Evolutionary conservation across 768 basidiomycete genomes (phyloP), one percentile per base, ranked within the genome.

Genomic region (Tubosaeta sp.): DNA sequence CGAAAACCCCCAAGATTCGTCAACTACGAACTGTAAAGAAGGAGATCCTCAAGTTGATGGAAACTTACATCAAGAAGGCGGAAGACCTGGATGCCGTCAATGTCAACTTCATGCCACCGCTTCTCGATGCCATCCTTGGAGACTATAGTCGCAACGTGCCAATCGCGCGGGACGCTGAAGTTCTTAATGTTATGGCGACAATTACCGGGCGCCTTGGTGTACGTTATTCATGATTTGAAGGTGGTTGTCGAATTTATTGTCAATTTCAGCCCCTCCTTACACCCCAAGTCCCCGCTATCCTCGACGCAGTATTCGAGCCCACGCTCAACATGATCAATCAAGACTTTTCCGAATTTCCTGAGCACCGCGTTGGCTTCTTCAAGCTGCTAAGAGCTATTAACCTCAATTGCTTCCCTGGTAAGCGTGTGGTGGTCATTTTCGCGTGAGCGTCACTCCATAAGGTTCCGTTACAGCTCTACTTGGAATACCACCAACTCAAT

Each of bases 291-390:
- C 89, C 91, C 3, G 88, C 95, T 9, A 89, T 97, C 53, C 79
- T 99, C 46, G 95, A 98, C 63, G 94, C 95, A 10, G 91, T 98
- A 44, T 98, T 99, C 65, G 95, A 97, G 70, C 90, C 91, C 41
- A 99, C 97, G 5, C 74, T 99, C 53, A 87, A 85, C 62, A 99
- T 98, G 97, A 99, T 99, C 69, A 98, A 97, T 71, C 91, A 97
- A 78, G 95, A 99, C 75, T 95, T 98, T 60, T 76, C 95, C n/a
- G 97, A 98, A 71, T 99, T 81, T 74, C 97, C 97, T 9, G 97
- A 99, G 67, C 95, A 98, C 67, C 90, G 97, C 53, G 85, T 87
- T 37, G 95, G 94, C 50, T 95, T 99, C 82, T 99, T 92, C 80
- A 94, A 91, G 71, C 79, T 99, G 53, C 77, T 99, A 42, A 85